Evolutionary conservation across 768 basidiomycete species (phyloP).

Genomic region (Royoungia palumana): DNA sequence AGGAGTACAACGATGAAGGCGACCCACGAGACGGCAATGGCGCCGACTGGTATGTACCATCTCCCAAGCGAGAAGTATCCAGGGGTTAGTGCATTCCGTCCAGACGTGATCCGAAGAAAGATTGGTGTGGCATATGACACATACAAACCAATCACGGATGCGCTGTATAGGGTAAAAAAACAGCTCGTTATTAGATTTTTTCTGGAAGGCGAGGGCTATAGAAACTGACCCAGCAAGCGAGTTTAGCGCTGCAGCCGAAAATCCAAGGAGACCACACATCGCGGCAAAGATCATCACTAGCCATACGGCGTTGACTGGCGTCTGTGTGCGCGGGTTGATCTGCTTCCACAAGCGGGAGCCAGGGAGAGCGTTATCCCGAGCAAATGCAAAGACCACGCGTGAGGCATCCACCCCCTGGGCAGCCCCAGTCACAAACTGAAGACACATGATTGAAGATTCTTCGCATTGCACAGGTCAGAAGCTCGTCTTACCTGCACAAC

Average conservation of each 20-base stretch:
- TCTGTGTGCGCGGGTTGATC: slow-evolving; percentile 56
- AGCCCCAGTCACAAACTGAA: slow-evolving; percentile 66
- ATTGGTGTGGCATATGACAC: slow-evolving; percentile 64
- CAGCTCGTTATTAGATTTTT: no score
- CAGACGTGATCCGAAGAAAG: slow-evolving; percentile 68
- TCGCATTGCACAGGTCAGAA: no score
- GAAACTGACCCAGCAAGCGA: slow-evolving; percentile 64
- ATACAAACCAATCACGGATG: slow-evolving; percentile 70
- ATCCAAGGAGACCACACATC: slow-evolving; percentile 62
- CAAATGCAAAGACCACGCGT: slow-evolving; percentile 72
- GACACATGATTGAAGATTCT: neutral
- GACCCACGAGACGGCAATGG: slow-evolving; percentile 64
- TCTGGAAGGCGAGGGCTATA: neutral
- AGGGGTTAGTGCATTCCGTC: slow-evolving; percentile 52
- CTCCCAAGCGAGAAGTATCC: slow-evolving; percentile 60
- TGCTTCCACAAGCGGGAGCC: slow-evolving; percentile 69
- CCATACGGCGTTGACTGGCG: slow-evolving; percentile 76
- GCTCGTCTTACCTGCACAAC: slow-evolving; percentile 48
- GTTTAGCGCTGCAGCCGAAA: slow-evolving; percentile 57
- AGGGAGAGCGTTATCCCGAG: slow-evolving; percentile 69
- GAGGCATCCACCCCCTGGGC: slow-evolving; percentile 75
- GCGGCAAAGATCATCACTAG: slow-evolving; percentile 57
- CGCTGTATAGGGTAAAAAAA: slow-evolving; percentile 35
- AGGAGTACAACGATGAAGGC: slow-evolving; percentile 57
- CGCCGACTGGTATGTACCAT: slow-evolving; percentile 59